These are phyloP conservation scores for Oenanthe sinensis DNA, from an alignment of 129 eudicot genomes.

Conservation along the genomic window DNA sequence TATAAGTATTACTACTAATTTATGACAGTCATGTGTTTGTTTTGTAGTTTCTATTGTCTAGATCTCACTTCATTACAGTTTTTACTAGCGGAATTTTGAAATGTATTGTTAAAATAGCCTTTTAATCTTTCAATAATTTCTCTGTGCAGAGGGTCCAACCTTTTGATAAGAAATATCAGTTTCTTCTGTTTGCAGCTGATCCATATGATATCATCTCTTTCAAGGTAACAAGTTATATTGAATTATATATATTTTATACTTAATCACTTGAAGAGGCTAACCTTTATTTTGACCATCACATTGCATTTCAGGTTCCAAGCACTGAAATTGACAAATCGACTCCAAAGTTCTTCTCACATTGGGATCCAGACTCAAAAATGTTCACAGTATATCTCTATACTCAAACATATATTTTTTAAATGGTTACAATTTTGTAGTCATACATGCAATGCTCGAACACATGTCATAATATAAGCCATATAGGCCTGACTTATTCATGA, in stretches of 20 bases:
- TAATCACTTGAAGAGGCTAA: not conserved
- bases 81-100: not conserved
- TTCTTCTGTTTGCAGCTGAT: constrained; percentile 85
- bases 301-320: constrained; percentile 74
- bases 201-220: constrained; percentile 85
- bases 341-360: constrained; percentile 92
- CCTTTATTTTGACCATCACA: not conserved
- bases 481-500: not conserved
- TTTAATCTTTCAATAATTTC: constrained; percentile 7
- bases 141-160: constrained; percentile 65
- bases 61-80: not conserved
- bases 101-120: not conserved
- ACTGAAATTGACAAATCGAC: constrained; percentile 94
- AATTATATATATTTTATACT: not conserved
- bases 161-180: constrained; percentile 83
- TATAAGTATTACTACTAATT: not conserved
- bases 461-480: not conserved
- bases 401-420: not conserved
- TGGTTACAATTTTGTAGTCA: not conserved
- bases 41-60: not conserved
- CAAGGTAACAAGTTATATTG: constrained; percentile 42
- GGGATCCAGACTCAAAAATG: constrained; percentile 99
- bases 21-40: not conserved
- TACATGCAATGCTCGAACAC: not conserved
- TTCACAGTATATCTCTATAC: constrained; percentile 53